Percentiles rank a stretch among this genome's conserved stretches.
These are phyloP conservation scores for Pichia insulana DNA, from an alignment of 805 yeast genomes.

Conservation along the genomic window DNA sequence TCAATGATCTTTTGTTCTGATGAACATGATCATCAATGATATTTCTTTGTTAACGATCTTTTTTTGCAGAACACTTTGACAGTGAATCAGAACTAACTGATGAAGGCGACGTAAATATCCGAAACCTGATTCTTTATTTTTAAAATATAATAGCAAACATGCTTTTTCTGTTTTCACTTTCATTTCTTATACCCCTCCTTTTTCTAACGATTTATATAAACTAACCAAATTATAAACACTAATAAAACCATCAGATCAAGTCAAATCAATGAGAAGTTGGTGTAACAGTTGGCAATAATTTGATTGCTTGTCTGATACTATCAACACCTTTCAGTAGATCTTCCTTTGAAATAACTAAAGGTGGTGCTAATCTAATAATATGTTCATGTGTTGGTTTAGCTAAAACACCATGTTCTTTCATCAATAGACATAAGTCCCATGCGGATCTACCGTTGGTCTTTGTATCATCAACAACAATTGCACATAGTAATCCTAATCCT, in stretches of 20 bases:
- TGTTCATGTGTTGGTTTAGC: conserved; percentile 95
- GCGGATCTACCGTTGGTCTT: conserved; percentile 87
- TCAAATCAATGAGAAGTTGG: conserved; percentile 34
- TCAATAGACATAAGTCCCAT: conserved; percentile 88
- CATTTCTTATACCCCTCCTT: neutral
- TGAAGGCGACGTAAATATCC: neutral
- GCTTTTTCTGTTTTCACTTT: neutral
- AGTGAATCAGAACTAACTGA: neutral
- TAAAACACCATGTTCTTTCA: conserved; percentile 82
- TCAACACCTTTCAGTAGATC: conserved; percentile 78
- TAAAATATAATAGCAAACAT: neutral
- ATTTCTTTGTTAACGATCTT: conserved; percentile 2
- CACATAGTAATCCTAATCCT: conserved; percentile 82
- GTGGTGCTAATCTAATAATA: conserved; percentile 94
- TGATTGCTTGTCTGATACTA: conserved; percentile 54
- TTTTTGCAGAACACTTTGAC: neutral
- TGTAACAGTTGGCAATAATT: conserved; percentile 45
- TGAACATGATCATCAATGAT: conserved; percentile 1
- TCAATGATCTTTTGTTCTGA: conserved; percentile 10
- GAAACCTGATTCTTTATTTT: neutral
- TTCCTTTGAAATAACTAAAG: conserved; percentile 81
- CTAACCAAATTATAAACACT: no score
- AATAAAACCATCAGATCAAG: no score
- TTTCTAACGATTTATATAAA: neutral
- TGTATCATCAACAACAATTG: conserved; percentile 80